Evolutionary conservation across 2,329 filamentous ascomycete species (phyloP).

Genomic region (Cucurbitaria berberidis): DNA sequence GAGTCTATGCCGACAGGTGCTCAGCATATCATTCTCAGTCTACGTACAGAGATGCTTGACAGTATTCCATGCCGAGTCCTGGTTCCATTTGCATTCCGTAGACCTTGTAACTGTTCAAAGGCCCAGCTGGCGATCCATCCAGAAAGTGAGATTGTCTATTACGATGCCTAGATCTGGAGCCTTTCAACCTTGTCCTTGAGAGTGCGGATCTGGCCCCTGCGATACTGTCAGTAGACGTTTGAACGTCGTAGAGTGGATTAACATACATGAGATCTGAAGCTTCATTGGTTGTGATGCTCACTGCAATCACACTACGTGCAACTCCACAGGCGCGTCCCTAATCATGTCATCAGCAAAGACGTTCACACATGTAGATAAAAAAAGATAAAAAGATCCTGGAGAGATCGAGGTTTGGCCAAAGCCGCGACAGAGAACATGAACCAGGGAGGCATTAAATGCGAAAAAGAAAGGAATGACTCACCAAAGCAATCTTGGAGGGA

Average conservation of each 20-base stretch:
- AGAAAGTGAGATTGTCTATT: no score
- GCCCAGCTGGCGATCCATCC: not conserved
- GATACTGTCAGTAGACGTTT: not conserved
- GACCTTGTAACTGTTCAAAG: slow-evolving; percentile 14
- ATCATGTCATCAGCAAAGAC: no score
- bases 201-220: slow-evolving; percentile 72
- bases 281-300: slow-evolving; percentile 76
- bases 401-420: not conserved
- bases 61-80: slow-evolving; percentile 26
- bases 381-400: not conserved
- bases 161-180: slow-evolving; percentile 74
- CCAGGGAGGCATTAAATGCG: slow-evolving; percentile 45
- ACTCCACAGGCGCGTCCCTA: slow-evolving; percentile 75
- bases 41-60: slow-evolving; percentile 22
- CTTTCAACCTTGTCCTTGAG: slow-evolving; percentile 93
- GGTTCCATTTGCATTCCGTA: slow-evolving; percentile 19
- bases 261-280: slow-evolving; percentile 56
- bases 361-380: no score
- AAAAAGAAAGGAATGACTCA: no score
- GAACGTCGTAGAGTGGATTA: not conserved
- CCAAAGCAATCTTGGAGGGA: no score
- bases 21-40: slow-evolving; percentile 37
- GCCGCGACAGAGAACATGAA: no score
- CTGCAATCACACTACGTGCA: slow-evolving; percentile 83
- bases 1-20: slow-evolving; percentile 29